Evolutionary conservation across 2,329 filamentous ascomycete genomes (phyloP), one percentile per base, ranked within the genome.

Genomic region (Nemania sp.): DNA sequence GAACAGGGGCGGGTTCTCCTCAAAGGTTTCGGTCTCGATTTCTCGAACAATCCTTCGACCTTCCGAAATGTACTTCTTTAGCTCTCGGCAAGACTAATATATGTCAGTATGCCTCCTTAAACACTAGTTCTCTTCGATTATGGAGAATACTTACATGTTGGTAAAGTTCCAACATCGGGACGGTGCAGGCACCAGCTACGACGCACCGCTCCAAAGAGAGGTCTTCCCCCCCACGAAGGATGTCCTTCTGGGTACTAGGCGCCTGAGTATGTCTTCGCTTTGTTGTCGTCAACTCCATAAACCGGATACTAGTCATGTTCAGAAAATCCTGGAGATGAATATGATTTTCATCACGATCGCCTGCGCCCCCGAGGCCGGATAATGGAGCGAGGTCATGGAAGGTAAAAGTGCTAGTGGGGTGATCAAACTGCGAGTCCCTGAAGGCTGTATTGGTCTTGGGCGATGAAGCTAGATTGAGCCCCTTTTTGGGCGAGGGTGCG

Each of bases 281-380:
- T 1, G 94, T 98, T 0, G 95, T 97, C n/a, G 92, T 97, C 57
- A 99, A 85, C 78, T 99, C 96, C 92, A 99, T 98, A 82, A 99
- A 99, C 62, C 94, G 93, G 75, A 99, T 97, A 67, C 93, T 97
- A 2, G 95, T 98, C 89, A 97, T 90, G 70, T 97, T 93, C 52
- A 99, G 83, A 80, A 99, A 99, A 61, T 97, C 92, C 73, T 97
- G 93, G 2, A 99, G 85, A 53, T 94, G 92, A 62, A 97, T 94
- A 24, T 85, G 86, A 27, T 90, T 87, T 22, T 86, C 85, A 13
- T 83, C 79, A 22, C 84, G 84, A n/a, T 88, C 86, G 5, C 82
- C 79, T 58, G 84, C 80, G 26, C 82, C 73, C 51, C 85, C 80
- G 1, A 75, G 76, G 22, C 83, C 81, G 65, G 84, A 77, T 56